Percentiles rank a stretch among this genome's conserved stretches.
phyloP scores from a whole-genome alignment of 495 filamentous ascomycete genomes.

The Xylaria grammica region DNA sequence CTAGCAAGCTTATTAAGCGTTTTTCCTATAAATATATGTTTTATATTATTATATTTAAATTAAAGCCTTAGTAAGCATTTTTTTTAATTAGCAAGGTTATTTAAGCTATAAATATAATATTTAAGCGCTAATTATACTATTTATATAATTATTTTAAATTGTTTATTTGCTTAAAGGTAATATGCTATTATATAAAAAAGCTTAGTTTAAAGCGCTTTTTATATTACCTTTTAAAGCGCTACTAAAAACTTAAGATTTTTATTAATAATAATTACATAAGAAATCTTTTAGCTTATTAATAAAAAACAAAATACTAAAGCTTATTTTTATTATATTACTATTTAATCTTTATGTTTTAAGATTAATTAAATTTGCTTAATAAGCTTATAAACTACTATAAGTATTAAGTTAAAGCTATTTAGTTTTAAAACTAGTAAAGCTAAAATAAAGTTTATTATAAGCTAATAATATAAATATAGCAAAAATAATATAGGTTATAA shows the following conservation, averaged over 20 bases:
- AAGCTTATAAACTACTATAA: not conserved
- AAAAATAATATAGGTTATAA: constrained; percentile 14
- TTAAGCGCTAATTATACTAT: not conserved
- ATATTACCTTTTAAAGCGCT: constrained; percentile 8
- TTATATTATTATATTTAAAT: not conserved
- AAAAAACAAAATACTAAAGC: not conserved
- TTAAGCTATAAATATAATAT: not conserved
- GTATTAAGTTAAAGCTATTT: not conserved
- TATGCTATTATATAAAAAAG: constrained; percentile 6
- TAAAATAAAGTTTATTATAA: constrained; percentile 8
- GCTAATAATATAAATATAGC: constrained; percentile 14
- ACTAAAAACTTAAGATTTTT: not conserved
- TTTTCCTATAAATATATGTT: not conserved
- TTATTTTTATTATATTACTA: not conserved
- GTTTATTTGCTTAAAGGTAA: not conserved
- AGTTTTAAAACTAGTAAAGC: not conserved
- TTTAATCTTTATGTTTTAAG: not conserved
- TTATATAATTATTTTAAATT: constrained; percentile 15
- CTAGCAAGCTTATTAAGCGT: not conserved
- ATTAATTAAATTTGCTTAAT: not conserved
- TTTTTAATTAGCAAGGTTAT: not conserved
- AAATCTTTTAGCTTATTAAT: constrained; percentile 5
- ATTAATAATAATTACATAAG: not conserved
- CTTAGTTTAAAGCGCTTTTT: not conserved
- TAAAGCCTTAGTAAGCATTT: not conserved